These are phyloP conservation scores for Stropharia rugosoannulata DNA, from an alignment of 768 basidiomycete species.

Conservation along the genomic window DNA sequence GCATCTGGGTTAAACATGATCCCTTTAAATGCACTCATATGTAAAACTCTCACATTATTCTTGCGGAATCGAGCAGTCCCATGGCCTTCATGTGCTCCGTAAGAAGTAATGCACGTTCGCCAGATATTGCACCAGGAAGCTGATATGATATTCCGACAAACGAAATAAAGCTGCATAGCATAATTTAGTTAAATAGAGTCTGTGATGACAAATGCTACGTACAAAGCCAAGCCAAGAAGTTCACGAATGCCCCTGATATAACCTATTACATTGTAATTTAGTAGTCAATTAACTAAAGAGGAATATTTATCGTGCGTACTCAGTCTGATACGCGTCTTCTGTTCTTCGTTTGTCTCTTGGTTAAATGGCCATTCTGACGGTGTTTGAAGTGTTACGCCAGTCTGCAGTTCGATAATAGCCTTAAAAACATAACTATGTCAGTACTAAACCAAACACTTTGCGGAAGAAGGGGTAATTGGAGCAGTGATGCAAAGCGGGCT, in stretches of 20 bases:
- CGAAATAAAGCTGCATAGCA: constrained; percentile 52
- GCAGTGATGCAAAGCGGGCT: constrained; percentile 11
- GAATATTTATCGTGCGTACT: constrained; percentile 35
- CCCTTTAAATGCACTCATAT: background rate
- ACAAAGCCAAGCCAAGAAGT: constrained; percentile 7
- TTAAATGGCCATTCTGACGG: constrained; percentile 77
- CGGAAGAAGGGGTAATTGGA: background rate
- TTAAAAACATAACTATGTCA: constrained; percentile 20
- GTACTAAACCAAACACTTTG: background rate
- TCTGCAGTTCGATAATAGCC: constrained; percentile 72
- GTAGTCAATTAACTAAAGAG: background rate
- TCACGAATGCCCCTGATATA: constrained; percentile 6
- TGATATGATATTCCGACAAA: constrained; percentile 79
- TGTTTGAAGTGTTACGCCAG: constrained; percentile 51
- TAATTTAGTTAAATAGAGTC: background rate
- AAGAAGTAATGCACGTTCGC: constrained; percentile 62
- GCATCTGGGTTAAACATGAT: constrained; percentile 24
- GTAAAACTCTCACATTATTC: constrained; percentile 23
- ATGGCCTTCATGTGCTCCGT: constrained; percentile 79
- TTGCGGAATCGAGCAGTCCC: constrained; percentile 72
- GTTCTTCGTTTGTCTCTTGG: constrained; percentile 64
- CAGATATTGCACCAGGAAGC: constrained; percentile 66
- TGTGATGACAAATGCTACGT: background rate
- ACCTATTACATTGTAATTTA: constrained; percentile 4
- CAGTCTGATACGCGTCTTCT: constrained; percentile 51